Evolutionary conservation across 768 basidiomycete species (phyloP).

Genomic region (Sporobolomyces phaffii): DNA sequence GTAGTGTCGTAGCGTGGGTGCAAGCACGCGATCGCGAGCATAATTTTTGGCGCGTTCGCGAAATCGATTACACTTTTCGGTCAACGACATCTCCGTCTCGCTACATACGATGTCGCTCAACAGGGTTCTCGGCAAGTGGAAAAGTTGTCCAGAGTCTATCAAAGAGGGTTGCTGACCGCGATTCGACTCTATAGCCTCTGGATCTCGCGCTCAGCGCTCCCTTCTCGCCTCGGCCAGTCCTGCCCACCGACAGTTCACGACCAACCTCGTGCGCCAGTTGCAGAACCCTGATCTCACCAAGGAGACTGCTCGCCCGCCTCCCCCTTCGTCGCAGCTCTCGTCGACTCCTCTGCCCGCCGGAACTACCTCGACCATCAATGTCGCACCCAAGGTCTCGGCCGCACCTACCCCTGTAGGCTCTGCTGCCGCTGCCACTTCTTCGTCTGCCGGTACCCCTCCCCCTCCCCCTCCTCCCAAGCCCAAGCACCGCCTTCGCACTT

Average conservation of each 20-base stretch:
- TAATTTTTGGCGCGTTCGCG: background rate
- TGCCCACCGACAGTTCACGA: conserved; percentile 1
- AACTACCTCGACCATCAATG: conserved; percentile 6
- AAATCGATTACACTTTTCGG: no score
- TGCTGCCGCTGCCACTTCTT: background rate
- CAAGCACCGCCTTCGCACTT: conserved; percentile 33
- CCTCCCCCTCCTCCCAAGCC: conserved; percentile 21
- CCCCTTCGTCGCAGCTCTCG: conserved; percentile 14
- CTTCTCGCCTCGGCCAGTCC: background rate
- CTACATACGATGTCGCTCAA: conserved; percentile 8
- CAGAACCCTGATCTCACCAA: conserved; percentile 18
- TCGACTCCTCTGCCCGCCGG: conserved; percentile 18
- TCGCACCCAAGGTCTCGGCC: background rate
- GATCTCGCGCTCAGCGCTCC: conserved; percentile 7
- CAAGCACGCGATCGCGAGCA: background rate
- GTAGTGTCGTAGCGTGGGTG: no score
- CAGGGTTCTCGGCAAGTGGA: conserved; percentile 10
- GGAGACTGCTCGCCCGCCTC: conserved; percentile 25
- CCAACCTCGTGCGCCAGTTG: background rate
- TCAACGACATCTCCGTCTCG: background rate
- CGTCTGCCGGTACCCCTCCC: background rate
- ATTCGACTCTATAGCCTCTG: background rate
- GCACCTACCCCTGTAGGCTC: background rate
- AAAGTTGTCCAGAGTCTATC: background rate
- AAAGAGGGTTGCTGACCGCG: background rate